A percentile compares a stretch with the other conserved stretches of the same genome.
Conservation (phyloP, 2,329 filamentous ascomycete genomes). For the Cryphonectria naterciae region DNA sequence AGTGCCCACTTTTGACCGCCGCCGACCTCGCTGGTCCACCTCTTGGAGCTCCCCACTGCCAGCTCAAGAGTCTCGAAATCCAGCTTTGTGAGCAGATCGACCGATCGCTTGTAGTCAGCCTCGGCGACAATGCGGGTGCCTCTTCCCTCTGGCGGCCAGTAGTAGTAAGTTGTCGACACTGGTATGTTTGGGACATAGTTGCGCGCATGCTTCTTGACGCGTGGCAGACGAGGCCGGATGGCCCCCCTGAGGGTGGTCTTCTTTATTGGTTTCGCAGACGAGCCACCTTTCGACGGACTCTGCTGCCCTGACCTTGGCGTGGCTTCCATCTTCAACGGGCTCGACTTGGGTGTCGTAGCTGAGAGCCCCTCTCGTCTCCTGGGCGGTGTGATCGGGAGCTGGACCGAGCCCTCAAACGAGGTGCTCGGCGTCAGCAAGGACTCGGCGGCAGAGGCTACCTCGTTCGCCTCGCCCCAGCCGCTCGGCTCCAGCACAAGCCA, state of each 20-base stretch:
- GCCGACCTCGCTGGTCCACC: slow-evolving; percentile 72
- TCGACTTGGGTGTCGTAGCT: slow-evolving; percentile 33
- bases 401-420: slow-evolving; percentile 35
- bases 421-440: slow-evolving; percentile 36
- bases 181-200: slow-evolving; percentile 55
- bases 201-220: slow-evolving; percentile 63
- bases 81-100: slow-evolving; percentile 71
- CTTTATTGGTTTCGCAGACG: slow-evolving; percentile 47
- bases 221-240: slow-evolving; percentile 67
- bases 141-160: slow-evolving; percentile 65
- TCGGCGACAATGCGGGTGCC: slow-evolving; percentile 68
- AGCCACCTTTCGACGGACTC: slow-evolving; percentile 27
- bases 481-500: slow-evolving; percentile 82
- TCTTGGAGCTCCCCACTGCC: slow-evolving; percentile 65
- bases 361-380: slow-evolving; percentile 31
- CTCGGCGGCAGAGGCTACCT: slow-evolving; percentile 24
- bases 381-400: slow-evolving; percentile 39
- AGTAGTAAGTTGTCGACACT: slow-evolving; percentile 63
- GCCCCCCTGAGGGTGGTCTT: slow-evolving; percentile 56
- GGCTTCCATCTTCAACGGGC: slow-evolving; percentile 31
- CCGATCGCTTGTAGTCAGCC: slow-evolving; percentile 66
- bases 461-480: slow-evolving; percentile 20
- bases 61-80: slow-evolving; percentile 72
- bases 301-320: slow-evolving; percentile 37
- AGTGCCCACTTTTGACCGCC: slow-evolving; percentile 57